Percentiles rank a stretch among this genome's conserved stretches.
Conservation (phyloP, 2,329 filamentous ascomycete genomes). For the Colletotrichum neosansevieriae region DNA sequence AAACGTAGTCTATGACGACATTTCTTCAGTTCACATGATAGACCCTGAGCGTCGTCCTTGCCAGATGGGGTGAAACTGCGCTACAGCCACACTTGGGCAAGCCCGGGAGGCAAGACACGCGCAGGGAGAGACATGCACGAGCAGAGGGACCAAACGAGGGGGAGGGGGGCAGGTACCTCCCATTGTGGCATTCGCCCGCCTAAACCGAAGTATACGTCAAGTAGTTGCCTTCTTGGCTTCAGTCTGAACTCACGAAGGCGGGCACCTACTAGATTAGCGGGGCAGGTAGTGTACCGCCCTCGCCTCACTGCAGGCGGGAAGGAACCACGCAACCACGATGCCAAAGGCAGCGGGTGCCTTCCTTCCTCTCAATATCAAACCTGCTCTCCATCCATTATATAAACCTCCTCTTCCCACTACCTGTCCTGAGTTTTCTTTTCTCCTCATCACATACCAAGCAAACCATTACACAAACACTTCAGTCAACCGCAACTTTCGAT, state of each 20-base stretch:
- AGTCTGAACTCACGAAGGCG: constrained; percentile 13
- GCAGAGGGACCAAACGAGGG: constrained; percentile 31
- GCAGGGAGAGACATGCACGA: constrained; percentile 26
- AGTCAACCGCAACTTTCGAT: constrained; percentile 46
- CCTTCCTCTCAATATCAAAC: constrained; percentile 25
- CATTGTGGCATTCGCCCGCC: neutral
- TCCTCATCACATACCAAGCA: constrained; percentile 43
- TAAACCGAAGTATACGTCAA: constrained; percentile 4
- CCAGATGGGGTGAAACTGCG: constrained; percentile 39
- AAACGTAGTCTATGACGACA: constrained; percentile 38
- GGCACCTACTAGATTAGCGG: constrained; percentile 7
- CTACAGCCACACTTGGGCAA: constrained; percentile 32
- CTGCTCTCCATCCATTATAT: constrained; percentile 43
- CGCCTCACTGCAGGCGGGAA: constrained; percentile 4
- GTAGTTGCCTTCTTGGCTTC: constrained; percentile 6
- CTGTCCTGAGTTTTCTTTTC: neutral
- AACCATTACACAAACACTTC: constrained; percentile 36
- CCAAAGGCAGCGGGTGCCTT: constrained; percentile 16
- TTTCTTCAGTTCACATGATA: constrained; percentile 40
- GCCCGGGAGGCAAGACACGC: constrained; percentile 23
- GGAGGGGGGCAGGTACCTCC: constrained; percentile 18
- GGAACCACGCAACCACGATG: constrained; percentile 24
- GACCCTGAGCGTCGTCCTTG: constrained; percentile 39
- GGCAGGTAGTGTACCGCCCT: constrained; percentile 31
- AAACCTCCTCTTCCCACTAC: constrained; percentile 41